Evolutionary conservation across 306 rosid species (phyloP), one percentile per base, ranked within the genome.

Genomic region (Vachellia collinsii): DNA sequence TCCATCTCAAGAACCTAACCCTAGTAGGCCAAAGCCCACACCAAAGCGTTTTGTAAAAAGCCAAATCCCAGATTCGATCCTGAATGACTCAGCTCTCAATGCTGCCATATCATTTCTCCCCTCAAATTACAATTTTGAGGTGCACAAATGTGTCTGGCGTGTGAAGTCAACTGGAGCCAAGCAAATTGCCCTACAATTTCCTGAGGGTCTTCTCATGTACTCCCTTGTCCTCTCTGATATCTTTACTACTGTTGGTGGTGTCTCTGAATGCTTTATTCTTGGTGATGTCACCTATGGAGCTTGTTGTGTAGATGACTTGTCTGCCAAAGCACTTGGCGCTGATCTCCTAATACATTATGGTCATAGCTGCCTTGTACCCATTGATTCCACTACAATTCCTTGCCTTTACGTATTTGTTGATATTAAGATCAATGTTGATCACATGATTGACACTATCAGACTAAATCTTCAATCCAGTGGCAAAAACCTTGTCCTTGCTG

Each of bases 181-280:
- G 69, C 90, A 91, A 62, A 87, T 94, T 29, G 97, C 97, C 13
- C 95, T 94, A 25, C 97, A 92, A 67, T 91, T 92, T 54, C 97
- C 98, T 0, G 98, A 94, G 78, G 98, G 98, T 39, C 97, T 94
- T 66, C 98, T 94, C 82, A 94, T 94, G 97, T 94, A 90, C 83
- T 92, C 98, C 29, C 89, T 94, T 14, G 83, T 87, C 12, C 88
- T 94, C 75, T 90, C 98, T 39, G 97, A 94, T 65, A 94, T 94
- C 85, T 84, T 94, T 88, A 86, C 98, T 80, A 81, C 93, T 62
- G 90, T 89, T 77, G 91, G 91, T 44, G 83, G 76, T 1, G 98
- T 89, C 78, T 44, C 84, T 6, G 86, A 88, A 58, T 90, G 94
- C 81, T 91, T 82, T 81, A 82, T 94, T 61, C 91, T 94, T 22